Evolutionary conservation across 78 protist genomes (phyloP).

Genomic region (Dictyostelium purpureum): DNA sequence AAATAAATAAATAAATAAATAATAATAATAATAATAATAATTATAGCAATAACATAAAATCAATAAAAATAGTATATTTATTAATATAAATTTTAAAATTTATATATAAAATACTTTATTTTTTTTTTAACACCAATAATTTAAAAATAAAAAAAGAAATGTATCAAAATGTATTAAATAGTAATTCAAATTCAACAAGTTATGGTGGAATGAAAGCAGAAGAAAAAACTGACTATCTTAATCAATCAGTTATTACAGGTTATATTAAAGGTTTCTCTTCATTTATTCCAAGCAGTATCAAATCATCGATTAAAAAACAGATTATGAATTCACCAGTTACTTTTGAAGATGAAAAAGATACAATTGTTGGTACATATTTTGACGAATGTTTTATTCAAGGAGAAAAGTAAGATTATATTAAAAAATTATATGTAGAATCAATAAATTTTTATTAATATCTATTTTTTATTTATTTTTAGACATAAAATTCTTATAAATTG

Average conservation of each 20-base stretch:
- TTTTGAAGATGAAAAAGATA: slow-evolving; percentile 51
- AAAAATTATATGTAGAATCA: background rate
- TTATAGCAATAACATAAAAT: background rate
- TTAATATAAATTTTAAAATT: too few relatives aligned
- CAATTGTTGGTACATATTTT: slow-evolving; percentile 65
- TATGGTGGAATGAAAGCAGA: slow-evolving; percentile 79
- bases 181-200: background rate
- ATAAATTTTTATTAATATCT: background rate
- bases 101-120: too few relatives aligned
- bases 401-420: slow-evolving; percentile 50
- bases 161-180: background rate
- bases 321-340: slow-evolving; percentile 48
- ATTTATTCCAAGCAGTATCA: slow-evolving; percentile 62
- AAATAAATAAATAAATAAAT: too few relatives aligned
- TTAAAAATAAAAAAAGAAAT: background rate
- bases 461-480: background rate
- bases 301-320: slow-evolving; percentile 59
- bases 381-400: slow-evolving; percentile 70
- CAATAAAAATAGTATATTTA: background rate
- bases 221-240: slow-evolving; percentile 46
- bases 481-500: slow-evolving; percentile 63
- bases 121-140: background rate
- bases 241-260: slow-evolving; percentile 68
- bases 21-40: too few relatives aligned
- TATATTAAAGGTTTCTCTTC: slow-evolving; percentile 70